These are phyloP conservation scores for Lepidium sativum DNA, from an alignment of 345 rosid species.

Conservation along the genomic window DNA sequence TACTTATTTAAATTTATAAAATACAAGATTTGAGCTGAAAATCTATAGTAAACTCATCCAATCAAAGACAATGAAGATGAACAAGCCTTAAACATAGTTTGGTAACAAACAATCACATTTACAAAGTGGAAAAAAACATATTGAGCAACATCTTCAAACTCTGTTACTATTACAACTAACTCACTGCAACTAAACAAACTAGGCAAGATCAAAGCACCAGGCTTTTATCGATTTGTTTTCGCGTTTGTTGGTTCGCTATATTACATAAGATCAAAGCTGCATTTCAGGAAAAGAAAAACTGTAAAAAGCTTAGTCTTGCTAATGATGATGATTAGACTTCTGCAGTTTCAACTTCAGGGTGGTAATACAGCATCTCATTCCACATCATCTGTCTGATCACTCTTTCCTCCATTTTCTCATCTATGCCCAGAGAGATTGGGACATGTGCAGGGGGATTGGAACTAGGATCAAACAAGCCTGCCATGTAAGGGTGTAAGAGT, in stretches of 20 bases:
- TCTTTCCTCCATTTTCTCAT: conserved; percentile 46
- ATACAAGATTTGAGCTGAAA: background rate
- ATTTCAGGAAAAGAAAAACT: background rate
- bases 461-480: conserved; percentile 50
- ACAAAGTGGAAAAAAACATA: conserved; percentile 12
- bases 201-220: conserved; percentile 1
- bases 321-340: conserved; percentile 17
- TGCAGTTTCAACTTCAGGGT: conserved; percentile 44
- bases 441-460: conserved; percentile 61
- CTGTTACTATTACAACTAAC: conserved; percentile 13
- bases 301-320: conserved; percentile 9
- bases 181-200: conserved; percentile 15
- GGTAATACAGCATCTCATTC: conserved; percentile 69
- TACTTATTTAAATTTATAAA: background rate
- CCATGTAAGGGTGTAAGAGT: conserved; percentile 70
- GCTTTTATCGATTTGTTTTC: background rate
- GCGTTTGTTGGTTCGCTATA: conserved; percentile 3
- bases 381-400: conserved; percentile 78
- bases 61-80: background rate
- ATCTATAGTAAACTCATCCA: background rate
- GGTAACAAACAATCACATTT: conserved; percentile 14
- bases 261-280: conserved; percentile 17
- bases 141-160: conserved; percentile 8
- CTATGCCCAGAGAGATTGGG: conserved; percentile 55
- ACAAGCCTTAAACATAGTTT: conserved; percentile 8